Evolutionary conservation across 2,329 filamentous ascomycete species (phyloP).

Genomic region (Aspergillus spinulosporus): DNA sequence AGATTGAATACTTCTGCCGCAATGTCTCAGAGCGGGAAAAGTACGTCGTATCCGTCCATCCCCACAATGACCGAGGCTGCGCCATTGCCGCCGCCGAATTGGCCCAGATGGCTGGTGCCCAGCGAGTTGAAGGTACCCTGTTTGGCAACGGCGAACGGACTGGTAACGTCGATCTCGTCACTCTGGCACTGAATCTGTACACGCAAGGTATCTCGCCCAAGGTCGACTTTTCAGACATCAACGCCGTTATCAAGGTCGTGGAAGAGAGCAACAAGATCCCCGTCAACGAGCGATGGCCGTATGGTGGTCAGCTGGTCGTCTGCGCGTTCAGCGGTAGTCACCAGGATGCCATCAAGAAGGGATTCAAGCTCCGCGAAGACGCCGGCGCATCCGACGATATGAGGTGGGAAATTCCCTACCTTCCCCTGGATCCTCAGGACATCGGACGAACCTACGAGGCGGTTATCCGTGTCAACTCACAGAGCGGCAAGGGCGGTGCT

Average conservation of each 20-base stretch:
- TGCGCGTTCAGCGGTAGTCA: conserved; percentile 90
- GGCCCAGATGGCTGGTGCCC: conserved; percentile 92
- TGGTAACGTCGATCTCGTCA: conserved; percentile 93
- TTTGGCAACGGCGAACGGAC: conserved; percentile 96
- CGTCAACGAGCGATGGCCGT: conserved; percentile 83
- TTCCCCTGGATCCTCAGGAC: conserved; percentile 88
- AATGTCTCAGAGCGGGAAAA: conserved; percentile 83
- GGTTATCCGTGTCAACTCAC: conserved; percentile 95
- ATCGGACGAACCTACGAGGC: conserved; percentile 96
- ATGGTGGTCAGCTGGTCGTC: conserved; percentile 84
- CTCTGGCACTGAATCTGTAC: conserved; percentile 88
- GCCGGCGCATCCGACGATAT: conserved; percentile 57
- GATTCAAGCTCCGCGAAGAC: conserved; percentile 64
- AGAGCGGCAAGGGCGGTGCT: conserved; percentile 89
- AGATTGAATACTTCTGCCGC: conserved; percentile 92
- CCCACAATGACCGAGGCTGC: conserved; percentile 91
- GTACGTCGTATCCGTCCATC: conserved; percentile 84
- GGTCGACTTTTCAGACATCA: conserved; percentile 89
- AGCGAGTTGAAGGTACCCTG: conserved; percentile 89
- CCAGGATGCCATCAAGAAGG: conserved; percentile 96
- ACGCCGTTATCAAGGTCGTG: conserved; percentile 80
- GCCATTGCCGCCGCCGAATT: conserved; percentile 87
- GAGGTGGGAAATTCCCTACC: conserved; percentile 83
- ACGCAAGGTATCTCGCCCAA: conserved; percentile 84
- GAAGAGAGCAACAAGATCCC: conserved; percentile 94